These are phyloP conservation scores for Pascua guehoae DNA, from an alignment of 1,284 basidiomycete genomes.

Conservation along the genomic window DNA sequence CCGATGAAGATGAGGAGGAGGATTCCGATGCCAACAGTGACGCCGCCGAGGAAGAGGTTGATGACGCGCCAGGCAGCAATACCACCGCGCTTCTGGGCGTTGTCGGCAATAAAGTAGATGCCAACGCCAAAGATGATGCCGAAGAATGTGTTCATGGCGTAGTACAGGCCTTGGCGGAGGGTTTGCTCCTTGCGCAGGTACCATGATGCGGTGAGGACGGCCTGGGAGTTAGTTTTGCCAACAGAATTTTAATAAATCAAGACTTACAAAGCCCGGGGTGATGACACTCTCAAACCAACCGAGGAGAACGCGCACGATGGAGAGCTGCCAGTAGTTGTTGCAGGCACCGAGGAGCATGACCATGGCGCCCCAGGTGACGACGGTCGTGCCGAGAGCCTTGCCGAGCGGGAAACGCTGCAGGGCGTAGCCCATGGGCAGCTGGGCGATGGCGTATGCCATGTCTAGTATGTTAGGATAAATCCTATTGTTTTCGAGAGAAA, in stretches of 20 bases:
- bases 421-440: slow-evolving; percentile 25
- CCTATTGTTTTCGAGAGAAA: neutral
- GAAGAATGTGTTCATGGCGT: slow-evolving; percentile 25
- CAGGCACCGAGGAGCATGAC: slow-evolving; percentile 26
- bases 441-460: slow-evolving; percentile 10
- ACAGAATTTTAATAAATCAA: too few species aligned
- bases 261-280: slow-evolving; percentile 26
- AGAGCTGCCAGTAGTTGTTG: slow-evolving; percentile 27
- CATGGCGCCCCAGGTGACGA: slow-evolving; percentile 24
- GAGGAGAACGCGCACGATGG: slow-evolving; percentile 25
- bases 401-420: slow-evolving; percentile 31
- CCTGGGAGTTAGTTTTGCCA: neutral
- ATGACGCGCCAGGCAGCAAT: slow-evolving; percentile 30
- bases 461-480: slow-evolving; percentile 1
- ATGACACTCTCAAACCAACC: slow-evolving; percentile 32
- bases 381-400: slow-evolving; percentile 14
- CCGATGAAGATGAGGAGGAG: slow-evolving; percentile 19
- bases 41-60: slow-evolving; percentile 33
- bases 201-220: slow-evolving; percentile 31
- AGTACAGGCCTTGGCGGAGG: slow-evolving; percentile 23
- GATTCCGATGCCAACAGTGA: slow-evolving; percentile 19
- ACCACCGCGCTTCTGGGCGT: slow-evolving; percentile 19
- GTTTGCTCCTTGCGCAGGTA: slow-evolving; percentile 29
- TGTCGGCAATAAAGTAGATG: slow-evolving; percentile 28
- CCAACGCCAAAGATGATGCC: slow-evolving; percentile 11